phyloP scores from a whole-genome alignment of 108 stramenopile species.

The Fragilaria crotonensis region DNA sequence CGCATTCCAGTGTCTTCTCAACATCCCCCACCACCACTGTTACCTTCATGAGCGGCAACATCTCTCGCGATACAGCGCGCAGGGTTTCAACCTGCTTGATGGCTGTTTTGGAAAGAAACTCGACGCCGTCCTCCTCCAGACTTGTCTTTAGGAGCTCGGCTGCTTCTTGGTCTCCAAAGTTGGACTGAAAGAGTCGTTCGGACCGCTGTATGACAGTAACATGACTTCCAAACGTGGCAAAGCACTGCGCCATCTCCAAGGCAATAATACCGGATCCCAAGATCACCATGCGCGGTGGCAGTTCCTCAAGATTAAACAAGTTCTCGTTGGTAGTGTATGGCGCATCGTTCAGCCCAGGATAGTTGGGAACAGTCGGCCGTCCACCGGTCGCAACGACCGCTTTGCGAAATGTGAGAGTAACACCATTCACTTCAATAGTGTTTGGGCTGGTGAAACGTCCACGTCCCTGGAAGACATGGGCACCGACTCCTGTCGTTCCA shows the following conservation, averaged over 20 bases:
- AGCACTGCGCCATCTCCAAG: constrained; percentile 94
- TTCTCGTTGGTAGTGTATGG: constrained; percentile 89
- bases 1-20: constrained; percentile 47
- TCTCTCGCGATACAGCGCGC: constrained; percentile 6
- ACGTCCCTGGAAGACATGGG: constrained; percentile 66
- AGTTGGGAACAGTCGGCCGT: constrained; percentile 52
- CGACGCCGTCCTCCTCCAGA: constrained; percentile 69
- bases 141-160: constrained; percentile 43
- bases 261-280: constrained; percentile 94
- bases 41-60: constrained; percentile 61
- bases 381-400: constrained; percentile 94
- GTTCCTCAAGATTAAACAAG: constrained; percentile 82
- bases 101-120: constrained; percentile 40
- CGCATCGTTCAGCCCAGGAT: constrained; percentile 66
- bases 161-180: constrained; percentile 76
- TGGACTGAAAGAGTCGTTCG: constrained; percentile 50
- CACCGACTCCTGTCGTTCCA: constrained; percentile 46
- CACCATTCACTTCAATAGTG: constrained; percentile 65
- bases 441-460: constrained; percentile 56
- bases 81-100: constrained; percentile 51
- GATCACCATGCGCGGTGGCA: constrained; percentile 86
- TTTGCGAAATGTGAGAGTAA: constrained; percentile 59
- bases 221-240: constrained; percentile 87
- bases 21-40: constrained; percentile 20
- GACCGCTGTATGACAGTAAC: constrained; percentile 76